A percentile compares a stretch with the other conserved stretches of the same genome.
phyloP scores from a whole-genome alignment of 2,329 filamentous ascomycete species.

The Ophiostoma sp. region DNA sequence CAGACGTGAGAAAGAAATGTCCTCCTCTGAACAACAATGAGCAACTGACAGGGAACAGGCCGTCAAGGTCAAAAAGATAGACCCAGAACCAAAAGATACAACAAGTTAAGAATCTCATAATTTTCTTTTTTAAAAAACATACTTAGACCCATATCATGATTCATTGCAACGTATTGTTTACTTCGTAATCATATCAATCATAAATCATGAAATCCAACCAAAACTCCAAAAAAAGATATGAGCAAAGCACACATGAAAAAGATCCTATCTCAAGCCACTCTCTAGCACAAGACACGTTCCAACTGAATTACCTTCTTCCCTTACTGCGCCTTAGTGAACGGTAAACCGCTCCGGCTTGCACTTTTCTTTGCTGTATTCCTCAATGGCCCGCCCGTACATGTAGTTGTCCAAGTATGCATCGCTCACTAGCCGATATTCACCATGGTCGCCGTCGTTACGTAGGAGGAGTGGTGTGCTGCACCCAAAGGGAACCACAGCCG shows the following conservation, averaged over 20 bases:
- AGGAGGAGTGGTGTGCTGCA: not conserved
- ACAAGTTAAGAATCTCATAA: not conserved
- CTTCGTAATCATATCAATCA: not conserved
- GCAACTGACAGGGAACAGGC: not conserved
- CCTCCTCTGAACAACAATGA: not conserved
- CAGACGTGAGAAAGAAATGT: not conserved
- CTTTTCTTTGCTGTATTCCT: not conserved
- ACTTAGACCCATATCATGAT: not conserved
- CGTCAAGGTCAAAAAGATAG: not conserved
- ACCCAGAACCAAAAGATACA: not conserved
- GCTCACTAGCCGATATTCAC: slow-evolving; percentile 9
- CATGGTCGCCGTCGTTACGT: not conserved
- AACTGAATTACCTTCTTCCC: not conserved
- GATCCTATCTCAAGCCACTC: not conserved
- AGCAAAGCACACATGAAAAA: not conserved
- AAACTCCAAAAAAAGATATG: not conserved
- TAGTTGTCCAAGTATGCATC: not conserved
- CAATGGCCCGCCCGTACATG: not conserved
- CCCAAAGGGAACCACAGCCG: slow-evolving; percentile 6
- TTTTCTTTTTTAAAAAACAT: not conserved
- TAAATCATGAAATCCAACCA: not conserved
- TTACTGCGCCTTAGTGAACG: not conserved
- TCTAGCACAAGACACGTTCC: not conserved
- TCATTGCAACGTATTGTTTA: not conserved
- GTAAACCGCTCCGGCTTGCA: not conserved